Base-by-base conservation (phyloP, 805 yeast genomes). In the Candida broadrunensis region DNA sequence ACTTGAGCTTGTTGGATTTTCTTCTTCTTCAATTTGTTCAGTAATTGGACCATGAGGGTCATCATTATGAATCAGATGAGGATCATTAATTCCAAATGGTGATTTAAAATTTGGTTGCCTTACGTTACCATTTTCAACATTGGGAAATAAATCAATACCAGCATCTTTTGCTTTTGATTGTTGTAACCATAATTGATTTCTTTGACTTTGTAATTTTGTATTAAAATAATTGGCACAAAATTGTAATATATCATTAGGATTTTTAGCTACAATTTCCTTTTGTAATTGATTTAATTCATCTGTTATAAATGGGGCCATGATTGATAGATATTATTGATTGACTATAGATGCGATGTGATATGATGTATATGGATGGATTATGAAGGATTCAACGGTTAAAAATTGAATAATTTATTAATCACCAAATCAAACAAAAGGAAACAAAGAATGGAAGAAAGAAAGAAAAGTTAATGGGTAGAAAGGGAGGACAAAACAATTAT, bases 171-270 rank as follows among this genome's bases (percentile, higher is more conserved):
- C 81, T 46, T 67, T 68, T 31, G 66, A 55, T 51, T 73, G 76
- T 43, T 72, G 75, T n/a, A 59, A 58, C 77, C 80, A 77, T 36
- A 74, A 61, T 29, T 69, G 71, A 21, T 67, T 54, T 55, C 86
- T 72, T 54, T 83, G 86, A 23, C 74, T 72, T 49, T 80, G 81
- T 44, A 85, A 65, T 44, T 82, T 77, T 36, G 70, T 59, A 54
- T 75, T 77, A 67, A 86, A 86, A 61, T 82, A 83, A 60, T 81
- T 77, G 41, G 86, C 83, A 53, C 90, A 83, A 63, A 85, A 86
- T 55, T 85, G 89, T 43, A 86, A 58, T 11, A 85, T 67, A 54
- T 85, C 91, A 12, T 68, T 55, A 1, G 95, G 95, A 50, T 81
- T 77, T 47, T 69, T 65, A 31, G 67, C 53, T 36, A 55, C 48